phyloP scores from a whole-genome alignment of 106 monocot genomes.

The Allium sativum region DNA sequence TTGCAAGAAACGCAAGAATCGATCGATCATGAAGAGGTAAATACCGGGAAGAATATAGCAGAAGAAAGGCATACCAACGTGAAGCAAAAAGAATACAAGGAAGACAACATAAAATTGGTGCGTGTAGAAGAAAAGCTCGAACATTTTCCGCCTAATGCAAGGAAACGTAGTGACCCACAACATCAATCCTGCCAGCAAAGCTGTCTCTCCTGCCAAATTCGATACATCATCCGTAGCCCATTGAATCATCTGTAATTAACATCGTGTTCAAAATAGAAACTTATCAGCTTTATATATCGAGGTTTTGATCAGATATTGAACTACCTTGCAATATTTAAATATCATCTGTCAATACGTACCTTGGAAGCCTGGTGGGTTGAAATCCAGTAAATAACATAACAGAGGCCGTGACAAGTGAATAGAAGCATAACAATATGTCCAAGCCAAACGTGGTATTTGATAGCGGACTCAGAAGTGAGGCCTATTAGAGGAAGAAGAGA shows the following conservation, averaged over 20 bases:
- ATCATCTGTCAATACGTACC: background rate
- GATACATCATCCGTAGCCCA: constrained; percentile 38
- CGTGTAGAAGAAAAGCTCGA: constrained; percentile 88
- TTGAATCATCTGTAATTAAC: constrained; percentile 36
- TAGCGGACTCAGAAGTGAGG: constrained; percentile 59
- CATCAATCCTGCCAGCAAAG: constrained; percentile 37
- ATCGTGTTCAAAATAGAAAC: no score
- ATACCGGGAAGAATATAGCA: constrained; percentile 49
- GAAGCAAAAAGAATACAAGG: constrained; percentile 56
- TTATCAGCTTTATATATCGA: no score
- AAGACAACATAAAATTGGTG: constrained; percentile 71
- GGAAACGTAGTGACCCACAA: constrained; percentile 65
- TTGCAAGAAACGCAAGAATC: constrained; percentile 69
- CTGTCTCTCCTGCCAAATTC: constrained; percentile 60
- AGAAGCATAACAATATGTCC: constrained; percentile 61
- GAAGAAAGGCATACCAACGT: constrained; percentile 49
- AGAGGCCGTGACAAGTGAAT: constrained; percentile 47
- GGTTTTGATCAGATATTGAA: no score
- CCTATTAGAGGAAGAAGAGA: constrained; percentile 66
- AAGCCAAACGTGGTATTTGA: constrained; percentile 85
- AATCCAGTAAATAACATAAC: constrained; percentile 50
- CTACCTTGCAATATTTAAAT: background rate
- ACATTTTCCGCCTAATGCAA: constrained; percentile 51
- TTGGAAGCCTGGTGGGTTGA: constrained; percentile 27
- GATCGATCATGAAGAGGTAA: constrained; percentile 72